Percentiles rank a stretch among this genome's conserved stretches.
phyloP scores from a whole-genome alignment of 768 basidiomycete species.

The Lactifluus pinguis region DNA sequence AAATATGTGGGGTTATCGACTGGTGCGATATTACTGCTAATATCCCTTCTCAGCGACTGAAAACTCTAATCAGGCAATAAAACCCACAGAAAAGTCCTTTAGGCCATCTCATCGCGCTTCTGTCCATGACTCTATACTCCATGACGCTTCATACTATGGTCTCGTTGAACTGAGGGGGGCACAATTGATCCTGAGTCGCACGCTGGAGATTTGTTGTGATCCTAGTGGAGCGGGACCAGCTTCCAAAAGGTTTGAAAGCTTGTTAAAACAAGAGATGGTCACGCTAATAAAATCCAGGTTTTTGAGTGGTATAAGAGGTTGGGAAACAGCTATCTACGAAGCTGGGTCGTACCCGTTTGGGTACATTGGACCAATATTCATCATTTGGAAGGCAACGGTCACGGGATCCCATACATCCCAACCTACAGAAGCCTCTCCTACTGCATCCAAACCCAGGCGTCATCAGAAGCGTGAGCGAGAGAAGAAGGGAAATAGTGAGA shows the following conservation, averaged over 20 bases:
- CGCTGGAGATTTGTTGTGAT: slow-evolving; percentile 53
- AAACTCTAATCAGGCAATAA: slow-evolving; percentile 48
- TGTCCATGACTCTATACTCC: slow-evolving; percentile 73
- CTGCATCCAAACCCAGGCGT: slow-evolving; percentile 13
- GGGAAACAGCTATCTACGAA: slow-evolving; percentile 61
- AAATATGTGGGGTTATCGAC: slow-evolving; percentile 83
- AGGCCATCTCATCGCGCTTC: slow-evolving; percentile 88
- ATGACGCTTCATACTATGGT: slow-evolving; percentile 83
- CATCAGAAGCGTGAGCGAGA: slow-evolving; percentile 26
- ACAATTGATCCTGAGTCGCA: slow-evolving; percentile 40
- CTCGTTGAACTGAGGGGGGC: slow-evolving; percentile 66
- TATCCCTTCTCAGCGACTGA: background rate
- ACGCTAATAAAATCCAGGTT: slow-evolving; percentile 36
- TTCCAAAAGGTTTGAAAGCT: slow-evolving; percentile 42
- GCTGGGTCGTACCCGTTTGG: slow-evolving; percentile 54
- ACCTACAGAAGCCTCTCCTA: background rate
- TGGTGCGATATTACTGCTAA: slow-evolving; percentile 38
- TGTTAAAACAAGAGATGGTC: background rate
- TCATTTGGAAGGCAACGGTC: slow-evolving; percentile 59
- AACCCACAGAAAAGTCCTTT: slow-evolving; percentile 87
- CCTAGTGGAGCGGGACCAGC: slow-evolving; percentile 53
- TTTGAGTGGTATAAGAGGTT: slow-evolving; percentile 52
- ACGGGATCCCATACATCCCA: background rate
- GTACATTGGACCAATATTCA: slow-evolving; percentile 57
- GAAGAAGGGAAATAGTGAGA: slow-evolving; percentile 4